Base-by-base conservation (phyloP, 352 stramenopile genomes). In the Elongisporangium prolatum region DNA sequence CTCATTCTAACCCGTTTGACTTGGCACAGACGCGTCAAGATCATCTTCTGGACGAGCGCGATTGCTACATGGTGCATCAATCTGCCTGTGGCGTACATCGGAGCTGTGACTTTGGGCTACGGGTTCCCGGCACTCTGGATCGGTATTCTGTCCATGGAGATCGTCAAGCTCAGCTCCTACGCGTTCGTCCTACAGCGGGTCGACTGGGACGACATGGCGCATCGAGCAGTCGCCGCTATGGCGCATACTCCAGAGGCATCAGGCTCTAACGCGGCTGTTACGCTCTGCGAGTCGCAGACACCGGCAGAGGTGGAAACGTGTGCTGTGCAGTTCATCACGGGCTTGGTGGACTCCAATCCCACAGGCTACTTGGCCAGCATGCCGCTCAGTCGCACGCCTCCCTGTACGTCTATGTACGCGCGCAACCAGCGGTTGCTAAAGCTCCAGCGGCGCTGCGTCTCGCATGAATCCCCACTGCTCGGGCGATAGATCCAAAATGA, bases 51-150 rank as follows among this genome's bases (percentile, higher is more conserved):
- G 70, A 77, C 72, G 20, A 90, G 76, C 54, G 77, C 72, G 20
- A 59, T 86, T 55, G 77, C 75, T 24, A 88, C 78, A 53, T 91
- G 82, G 82, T 60, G 70, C 52, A 68, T 91, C 60, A 84, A 89
- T 28, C 60, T 91, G 3, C 79, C 82, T 3, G 65, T 86, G 37
- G 77, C 79, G 17, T 89, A 89, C 59, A 50, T 81, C 9, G 65
- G 71, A 20, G 73, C 68, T 69, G 20, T 89, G 37, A 78, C 69
- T 3, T 37, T 87, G 25, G 72, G 73, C 21, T 80, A 77, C 44
- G 79, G 79, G 6, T 88, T 91, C 47, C 67, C 72, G 3, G 82
- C 73, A 20, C 72, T 91, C 34, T 91, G 81, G 79, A 40, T 73
- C 47, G 79, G 79, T 17, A 73, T 88, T 34, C 50, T 86, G n/a